Conservation (phyloP, 331 rosid species). For the Prunus yedoensis region DNA sequence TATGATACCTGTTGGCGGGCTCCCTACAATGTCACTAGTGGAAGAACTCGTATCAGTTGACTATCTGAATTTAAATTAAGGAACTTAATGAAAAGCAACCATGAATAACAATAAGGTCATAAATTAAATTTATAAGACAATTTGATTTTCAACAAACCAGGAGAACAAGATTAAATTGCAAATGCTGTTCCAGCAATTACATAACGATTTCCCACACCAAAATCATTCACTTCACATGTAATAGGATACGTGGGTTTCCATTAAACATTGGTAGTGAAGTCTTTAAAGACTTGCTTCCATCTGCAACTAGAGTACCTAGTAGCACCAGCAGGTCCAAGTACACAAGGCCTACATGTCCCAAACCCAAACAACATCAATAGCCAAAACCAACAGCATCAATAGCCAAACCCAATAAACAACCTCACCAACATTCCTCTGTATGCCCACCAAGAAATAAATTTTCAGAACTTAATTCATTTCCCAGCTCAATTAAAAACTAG, state of each 20-base stretch:
- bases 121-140: conserved; percentile 4
- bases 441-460: neutral
- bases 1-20: conserved; percentile 76
- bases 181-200: neutral
- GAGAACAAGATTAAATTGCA: neutral
- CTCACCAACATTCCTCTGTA: neutral
- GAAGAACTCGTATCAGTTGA: conserved; percentile 86
- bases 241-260: conserved; percentile 96
- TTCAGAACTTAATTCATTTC: neutral
- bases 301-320: conserved; percentile 82
- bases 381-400: conserved; percentile 1
- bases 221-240: neutral
- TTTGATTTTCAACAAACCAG: neutral
- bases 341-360: conserved; percentile 51
- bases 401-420: conserved; percentile 2
- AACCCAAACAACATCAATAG: conserved; percentile 1
- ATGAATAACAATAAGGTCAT: conserved; percentile 13
- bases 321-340: conserved; percentile 96
- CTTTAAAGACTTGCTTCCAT: conserved; percentile 75
- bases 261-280: conserved; percentile 64
- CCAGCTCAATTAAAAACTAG: neutral
- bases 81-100: conserved; percentile 25
- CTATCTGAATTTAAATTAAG: conserved; percentile 72
- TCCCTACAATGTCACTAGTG: conserved; percentile 60
- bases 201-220: neutral